Conservation (phyloP, 2,329 filamentous ascomycete genomes). For the Blastomyces emzantsi region DNA sequence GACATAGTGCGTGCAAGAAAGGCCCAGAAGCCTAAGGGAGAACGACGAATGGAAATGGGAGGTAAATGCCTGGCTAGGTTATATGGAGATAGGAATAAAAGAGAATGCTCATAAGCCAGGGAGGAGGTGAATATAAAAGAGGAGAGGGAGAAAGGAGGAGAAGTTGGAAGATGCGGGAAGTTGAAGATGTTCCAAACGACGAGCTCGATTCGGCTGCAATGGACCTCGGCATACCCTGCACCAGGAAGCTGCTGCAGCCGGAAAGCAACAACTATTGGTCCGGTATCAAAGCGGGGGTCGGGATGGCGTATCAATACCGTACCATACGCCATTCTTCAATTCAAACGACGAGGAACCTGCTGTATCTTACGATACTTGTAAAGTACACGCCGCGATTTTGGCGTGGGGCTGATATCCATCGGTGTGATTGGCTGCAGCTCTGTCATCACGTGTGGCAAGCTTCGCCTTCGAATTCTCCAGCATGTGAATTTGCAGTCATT, state of each 20-base stretch:
- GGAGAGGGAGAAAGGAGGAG: background rate
- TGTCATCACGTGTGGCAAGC: background rate
- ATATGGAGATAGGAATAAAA: background rate
- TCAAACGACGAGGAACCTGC: background rate
- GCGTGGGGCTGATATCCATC: background rate
- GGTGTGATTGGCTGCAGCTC: too few relatives aligned
- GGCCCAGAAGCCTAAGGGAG: conserved; percentile 5
- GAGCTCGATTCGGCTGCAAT: background rate
- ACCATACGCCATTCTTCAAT: background rate
- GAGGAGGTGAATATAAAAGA: background rate
- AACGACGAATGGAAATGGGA: conserved; percentile 15
- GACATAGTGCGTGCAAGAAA: conserved; percentile 43
- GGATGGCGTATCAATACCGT: background rate
- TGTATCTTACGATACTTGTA: background rate
- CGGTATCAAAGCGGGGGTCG: background rate
- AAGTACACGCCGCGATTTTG: background rate
- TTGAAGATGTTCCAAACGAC: background rate
- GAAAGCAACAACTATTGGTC: conserved; percentile 1
- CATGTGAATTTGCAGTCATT: background rate
- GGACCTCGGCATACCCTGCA: background rate
- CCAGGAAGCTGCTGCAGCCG: background rate
- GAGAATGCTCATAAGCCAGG: background rate
- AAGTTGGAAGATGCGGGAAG: background rate
- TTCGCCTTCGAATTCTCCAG: background rate
- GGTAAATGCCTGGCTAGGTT: background rate